phyloP scores from a whole-genome alignment of 345 rosid species.

The Moricandia arvensis region DNA sequence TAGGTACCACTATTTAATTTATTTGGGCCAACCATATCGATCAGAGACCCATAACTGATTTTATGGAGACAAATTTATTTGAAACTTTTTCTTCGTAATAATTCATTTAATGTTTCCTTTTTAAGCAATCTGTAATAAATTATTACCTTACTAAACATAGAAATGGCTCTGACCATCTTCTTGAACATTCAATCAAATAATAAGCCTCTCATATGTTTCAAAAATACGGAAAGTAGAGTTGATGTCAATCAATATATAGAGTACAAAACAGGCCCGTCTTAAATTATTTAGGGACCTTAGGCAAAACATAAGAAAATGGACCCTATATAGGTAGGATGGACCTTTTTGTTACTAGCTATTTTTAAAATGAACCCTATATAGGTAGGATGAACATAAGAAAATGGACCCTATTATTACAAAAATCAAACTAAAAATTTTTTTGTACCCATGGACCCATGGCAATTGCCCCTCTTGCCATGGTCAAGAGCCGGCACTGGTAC shows the following conservation, averaged over 20 bases:
- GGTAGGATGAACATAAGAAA: too few species aligned
- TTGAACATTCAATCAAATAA: conserved; percentile 22
- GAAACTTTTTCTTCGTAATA: background rate
- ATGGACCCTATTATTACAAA: too few species aligned
- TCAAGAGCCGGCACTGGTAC: too few species aligned
- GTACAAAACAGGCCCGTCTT: too few species aligned
- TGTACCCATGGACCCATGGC: too few species aligned
- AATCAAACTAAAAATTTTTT: too few species aligned
- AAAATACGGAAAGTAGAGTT: conserved; percentile 23
- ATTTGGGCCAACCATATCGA: conserved; percentile 32
- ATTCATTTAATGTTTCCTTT: conserved; percentile 11
- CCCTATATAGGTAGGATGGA: too few species aligned
- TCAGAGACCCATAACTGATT: background rate
- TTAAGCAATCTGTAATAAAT: conserved; percentile 7
- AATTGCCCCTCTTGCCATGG: too few species aligned
- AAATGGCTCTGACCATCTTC: conserved; percentile 13
- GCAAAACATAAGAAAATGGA: too few species aligned
- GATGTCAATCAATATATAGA: background rate
- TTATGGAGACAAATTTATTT: background rate
- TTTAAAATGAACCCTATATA: too few species aligned
- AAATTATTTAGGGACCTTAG: too few species aligned
- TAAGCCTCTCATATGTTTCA: conserved; percentile 12
- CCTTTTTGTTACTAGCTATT: too few species aligned
- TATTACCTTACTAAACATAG: conserved; percentile 12
- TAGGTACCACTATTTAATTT: conserved; percentile 26